Conservation (phyloP, 1,284 basidiomycete genomes). For the Xerocomus nothofagi region DNA sequence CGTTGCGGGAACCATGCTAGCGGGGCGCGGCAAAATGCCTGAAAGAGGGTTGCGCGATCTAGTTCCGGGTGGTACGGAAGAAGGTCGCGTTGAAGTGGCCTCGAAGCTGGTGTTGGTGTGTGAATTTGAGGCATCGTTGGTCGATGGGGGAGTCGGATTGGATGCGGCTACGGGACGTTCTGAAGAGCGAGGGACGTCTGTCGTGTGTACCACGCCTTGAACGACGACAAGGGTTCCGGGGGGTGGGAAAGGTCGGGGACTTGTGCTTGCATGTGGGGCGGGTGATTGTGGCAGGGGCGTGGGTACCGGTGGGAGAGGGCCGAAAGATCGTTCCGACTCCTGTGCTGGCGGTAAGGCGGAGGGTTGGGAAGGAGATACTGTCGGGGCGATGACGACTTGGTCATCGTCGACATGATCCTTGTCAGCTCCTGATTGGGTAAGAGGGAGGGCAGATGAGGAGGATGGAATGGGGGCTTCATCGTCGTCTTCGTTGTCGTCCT, state of each 20-base stretch:
- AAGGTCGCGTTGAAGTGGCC: slow-evolving; percentile 23
- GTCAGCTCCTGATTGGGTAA: slow-evolving; percentile 2
- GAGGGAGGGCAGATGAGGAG: slow-evolving; percentile 20
- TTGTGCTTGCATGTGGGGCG: slow-evolving; percentile 17
- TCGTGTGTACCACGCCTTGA: slow-evolving; percentile 78
- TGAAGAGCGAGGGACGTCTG: slow-evolving; percentile 50
- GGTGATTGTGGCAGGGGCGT: slow-evolving; percentile 9
- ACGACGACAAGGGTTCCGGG: slow-evolving; percentile 77
- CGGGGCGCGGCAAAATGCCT: slow-evolving; percentile 43
- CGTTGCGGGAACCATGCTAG: slow-evolving; percentile 31
- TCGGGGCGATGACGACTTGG: slow-evolving; percentile 25
- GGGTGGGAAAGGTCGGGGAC: slow-evolving; percentile 56
- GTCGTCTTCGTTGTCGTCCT: slow-evolving; percentile 8
- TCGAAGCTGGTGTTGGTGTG: slow-evolving; percentile 8
- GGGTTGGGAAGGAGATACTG: slow-evolving; percentile 2
- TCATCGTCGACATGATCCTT: slow-evolving; percentile 13
- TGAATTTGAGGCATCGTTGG: slow-evolving; percentile 7
- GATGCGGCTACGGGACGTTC: slow-evolving; percentile 15
- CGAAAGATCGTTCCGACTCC: slow-evolving; percentile 10
- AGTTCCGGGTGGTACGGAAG: slow-evolving; percentile 32
- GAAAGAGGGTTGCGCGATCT: slow-evolving; percentile 43
- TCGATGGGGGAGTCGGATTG: slow-evolving; percentile 12
- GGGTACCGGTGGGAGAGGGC: slow-evolving; percentile 8
- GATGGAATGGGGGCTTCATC: slow-evolving; percentile 12
- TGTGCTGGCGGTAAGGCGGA: slow-evolving; percentile 12